Evolutionary conservation across 176 grass and related monocot species (phyloP), one percentile per base, ranked within the genome.

Genomic region (Typha latifolia): DNA sequence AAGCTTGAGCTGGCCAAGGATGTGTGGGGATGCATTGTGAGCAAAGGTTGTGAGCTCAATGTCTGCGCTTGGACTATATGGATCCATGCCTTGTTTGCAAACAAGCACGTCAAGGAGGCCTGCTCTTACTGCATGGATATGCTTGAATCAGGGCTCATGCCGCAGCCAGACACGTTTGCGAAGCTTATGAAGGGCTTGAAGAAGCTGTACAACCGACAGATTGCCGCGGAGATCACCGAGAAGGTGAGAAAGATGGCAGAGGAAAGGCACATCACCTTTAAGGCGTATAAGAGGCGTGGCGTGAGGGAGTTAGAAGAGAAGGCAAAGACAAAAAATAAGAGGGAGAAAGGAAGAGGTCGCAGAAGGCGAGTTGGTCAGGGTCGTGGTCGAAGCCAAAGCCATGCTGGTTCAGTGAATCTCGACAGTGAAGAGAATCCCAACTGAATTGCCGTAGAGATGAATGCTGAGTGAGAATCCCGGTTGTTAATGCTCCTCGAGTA

Each of bases 231-330:
- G 51, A 92, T 97, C 69, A 97, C 93, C 5, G 88, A 97, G 67
- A 97, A 92, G 59, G 93, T 92, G 18, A 82, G 83, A 70, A 78
- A 70, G 68, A 92, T 97, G 88, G 88, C 93, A 0, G 88, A 87
- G 68, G 93, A 91, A 82, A 97, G 88, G 48, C 82, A 85, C 51
- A 72, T 91, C 16, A 91, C 84, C 77, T 97, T 91, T 77, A 97
- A 97, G 71, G 88, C 82, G 80, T 97, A 97, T 64, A 97, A 97
- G 78, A 89, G 93, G 49, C 85, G 88, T 53, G 93, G 93, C 49
- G 93, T 89, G 23, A 89, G 64, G 66, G 78, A 84, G 72, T 72
- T 97, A 49, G 85, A 89, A 86, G 73, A 82, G 51, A 92, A 91
- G 68, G 74, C 77, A 47, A 86, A 82, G 51, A 52, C 63, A 53